phyloP scores from a whole-genome alignment of 768 basidiomycete genomes.

The Kwoniella sp. region DNA sequence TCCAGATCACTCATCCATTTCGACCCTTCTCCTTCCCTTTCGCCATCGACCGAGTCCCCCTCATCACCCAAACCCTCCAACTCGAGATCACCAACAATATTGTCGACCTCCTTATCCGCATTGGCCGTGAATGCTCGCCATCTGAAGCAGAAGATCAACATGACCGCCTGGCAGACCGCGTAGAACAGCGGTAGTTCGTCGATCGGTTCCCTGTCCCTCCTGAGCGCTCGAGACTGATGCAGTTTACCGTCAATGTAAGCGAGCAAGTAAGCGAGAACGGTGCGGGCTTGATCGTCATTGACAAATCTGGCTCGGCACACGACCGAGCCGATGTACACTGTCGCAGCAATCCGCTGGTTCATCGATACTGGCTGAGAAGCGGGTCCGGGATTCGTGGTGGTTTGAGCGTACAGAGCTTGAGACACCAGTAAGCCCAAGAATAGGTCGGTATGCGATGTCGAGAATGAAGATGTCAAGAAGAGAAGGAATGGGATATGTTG shows the following conservation, averaged over 20 bases:
- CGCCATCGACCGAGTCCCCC: constrained; percentile 29
- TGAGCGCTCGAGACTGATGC: constrained; percentile 65
- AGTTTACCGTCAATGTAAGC: constrained; percentile 77
- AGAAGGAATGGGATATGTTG: constrained; percentile 96
- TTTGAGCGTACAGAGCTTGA: constrained; percentile 70
- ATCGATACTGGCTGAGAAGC: constrained; percentile 37
- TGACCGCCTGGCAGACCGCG: constrained; percentile 85
- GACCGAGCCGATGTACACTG: constrained; percentile 88
- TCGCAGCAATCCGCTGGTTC: constrained; percentile 86
- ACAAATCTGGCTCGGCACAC: constrained; percentile 88
- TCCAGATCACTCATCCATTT: constrained; percentile 85
- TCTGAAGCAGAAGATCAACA: constrained; percentile 96
- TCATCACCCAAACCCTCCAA: constrained; percentile 38
- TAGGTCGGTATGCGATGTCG: constrained; percentile 82
- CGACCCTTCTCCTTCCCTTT: constrained; percentile 50
- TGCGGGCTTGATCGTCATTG: constrained; percentile 70
- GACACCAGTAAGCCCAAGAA: constrained; percentile 95
- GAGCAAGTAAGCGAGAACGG: constrained; percentile 81
- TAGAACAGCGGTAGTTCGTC: constrained; percentile 74
- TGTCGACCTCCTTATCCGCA: constrained; percentile 60
- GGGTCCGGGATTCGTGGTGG: constrained; percentile 58
- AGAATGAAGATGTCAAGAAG: constrained; percentile 92
- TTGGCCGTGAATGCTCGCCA: constrained; percentile 74
- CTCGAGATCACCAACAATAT: constrained; percentile 56
- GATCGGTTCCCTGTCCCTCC: constrained; percentile 44